phyloP scores from a whole-genome alignment of 2,329 filamentous ascomycete genomes.

The Parascedosporium putredinis region DNA sequence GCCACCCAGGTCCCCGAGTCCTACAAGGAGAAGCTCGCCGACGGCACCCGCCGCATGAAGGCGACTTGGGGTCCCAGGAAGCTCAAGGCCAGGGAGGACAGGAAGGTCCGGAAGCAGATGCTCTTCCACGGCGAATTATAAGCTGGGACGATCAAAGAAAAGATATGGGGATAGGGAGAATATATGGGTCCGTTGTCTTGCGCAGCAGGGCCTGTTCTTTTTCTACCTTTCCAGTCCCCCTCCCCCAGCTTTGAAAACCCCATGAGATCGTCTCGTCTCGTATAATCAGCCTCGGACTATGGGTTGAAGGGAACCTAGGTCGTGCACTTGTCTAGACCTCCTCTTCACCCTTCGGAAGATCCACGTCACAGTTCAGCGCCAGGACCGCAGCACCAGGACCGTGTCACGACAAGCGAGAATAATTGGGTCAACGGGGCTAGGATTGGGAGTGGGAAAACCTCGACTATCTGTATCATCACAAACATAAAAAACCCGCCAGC shows the following conservation, averaged over 20 bases:
- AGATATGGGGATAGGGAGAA: not conserved
- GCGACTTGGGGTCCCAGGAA: slow-evolving; percentile 48
- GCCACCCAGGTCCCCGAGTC: slow-evolving; percentile 38
- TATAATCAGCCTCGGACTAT: too few relatives aligned
- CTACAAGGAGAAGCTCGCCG: slow-evolving; percentile 35
- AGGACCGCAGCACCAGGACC: slow-evolving; percentile 4
- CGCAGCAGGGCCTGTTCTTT: too few relatives aligned
- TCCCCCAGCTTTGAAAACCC: too few relatives aligned
- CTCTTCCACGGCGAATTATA: slow-evolving; percentile 42
- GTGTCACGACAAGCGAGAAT: not conserved
- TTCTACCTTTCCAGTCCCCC: too few relatives aligned
- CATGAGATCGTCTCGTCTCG: too few relatives aligned
- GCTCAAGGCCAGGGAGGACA: slow-evolving; percentile 43
- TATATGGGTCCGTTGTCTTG: too few relatives aligned
- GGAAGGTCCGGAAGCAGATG: slow-evolving; percentile 41
- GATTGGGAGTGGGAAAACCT: not conserved
- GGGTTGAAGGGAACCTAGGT: too few relatives aligned
- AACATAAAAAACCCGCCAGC: slow-evolving; percentile 3
- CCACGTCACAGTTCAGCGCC: too few relatives aligned
- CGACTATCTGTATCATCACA: slow-evolving; percentile 2
- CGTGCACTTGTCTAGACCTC: too few relatives aligned
- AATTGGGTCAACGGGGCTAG: not conserved
- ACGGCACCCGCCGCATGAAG: slow-evolving; percentile 36
- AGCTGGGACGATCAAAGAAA: slow-evolving; percentile 8
- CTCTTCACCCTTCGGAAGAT: too few relatives aligned